Evolutionary conservation across 768 basidiomycete species (phyloP).

Genomic region (Rhodosporidiobolus odoratus): DNA sequence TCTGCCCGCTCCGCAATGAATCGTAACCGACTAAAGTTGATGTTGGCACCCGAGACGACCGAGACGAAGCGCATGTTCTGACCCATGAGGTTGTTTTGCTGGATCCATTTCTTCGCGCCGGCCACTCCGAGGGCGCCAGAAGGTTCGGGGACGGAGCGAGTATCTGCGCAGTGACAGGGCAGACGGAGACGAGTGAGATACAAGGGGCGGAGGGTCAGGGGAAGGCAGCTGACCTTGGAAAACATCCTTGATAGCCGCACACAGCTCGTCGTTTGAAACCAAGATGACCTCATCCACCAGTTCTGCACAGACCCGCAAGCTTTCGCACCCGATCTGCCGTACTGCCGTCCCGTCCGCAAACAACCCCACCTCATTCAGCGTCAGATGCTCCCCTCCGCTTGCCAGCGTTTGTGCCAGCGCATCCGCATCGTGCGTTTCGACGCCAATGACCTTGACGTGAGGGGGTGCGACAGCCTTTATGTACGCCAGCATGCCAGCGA

Average conservation of each 20-base stretch:
- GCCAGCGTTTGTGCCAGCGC: constrained; percentile 83
- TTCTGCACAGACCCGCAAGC: constrained; percentile 83
- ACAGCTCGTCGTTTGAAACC: constrained; percentile 91
- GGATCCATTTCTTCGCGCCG: constrained; percentile 80
- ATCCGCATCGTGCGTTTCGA: constrained; percentile 92
- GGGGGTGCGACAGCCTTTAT: constrained; percentile 88
- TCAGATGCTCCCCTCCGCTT: constrained; percentile 73
- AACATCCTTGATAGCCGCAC: constrained; percentile 97
- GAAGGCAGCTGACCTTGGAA: constrained; percentile 68
- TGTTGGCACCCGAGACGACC: constrained; percentile 91
- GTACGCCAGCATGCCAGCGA: constrained; percentile 85
- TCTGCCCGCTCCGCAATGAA: constrained; percentile 99
- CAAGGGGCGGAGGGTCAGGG: neutral
- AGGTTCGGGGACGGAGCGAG: constrained; percentile 91
- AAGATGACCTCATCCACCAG: constrained; percentile 75
- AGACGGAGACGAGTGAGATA: neutral
- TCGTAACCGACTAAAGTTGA: constrained; percentile 94
- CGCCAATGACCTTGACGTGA: constrained; percentile 71
- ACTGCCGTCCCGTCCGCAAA: constrained; percentile 98
- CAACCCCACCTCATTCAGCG: constrained; percentile 81
- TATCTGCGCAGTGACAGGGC: constrained; percentile 59
- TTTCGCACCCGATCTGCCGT: constrained; percentile 87
- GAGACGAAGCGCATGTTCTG: constrained; percentile 83
- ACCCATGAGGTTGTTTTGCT: constrained; percentile 71
- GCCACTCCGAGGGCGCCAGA: constrained; percentile 90